phyloP scores from a whole-genome alignment of 2,329 filamentous ascomycete genomes.

The Boeremia lycopersici region DNA sequence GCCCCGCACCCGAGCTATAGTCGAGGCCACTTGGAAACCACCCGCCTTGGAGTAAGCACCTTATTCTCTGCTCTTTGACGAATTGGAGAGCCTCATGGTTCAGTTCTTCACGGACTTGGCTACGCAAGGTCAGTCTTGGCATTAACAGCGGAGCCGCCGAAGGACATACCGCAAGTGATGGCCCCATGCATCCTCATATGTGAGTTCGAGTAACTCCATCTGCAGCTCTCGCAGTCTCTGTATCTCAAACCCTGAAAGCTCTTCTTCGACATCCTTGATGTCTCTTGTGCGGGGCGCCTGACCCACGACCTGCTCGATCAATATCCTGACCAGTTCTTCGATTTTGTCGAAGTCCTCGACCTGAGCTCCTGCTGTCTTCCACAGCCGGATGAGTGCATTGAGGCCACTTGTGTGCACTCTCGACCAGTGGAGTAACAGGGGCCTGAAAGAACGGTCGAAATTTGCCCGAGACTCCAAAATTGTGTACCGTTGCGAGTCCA shows the following conservation, averaged over 20 bases:
- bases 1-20: constrained; percentile 56
- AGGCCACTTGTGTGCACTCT: constrained; percentile 83
- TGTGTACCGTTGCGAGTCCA: constrained; percentile 78
- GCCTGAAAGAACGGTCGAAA: constrained; percentile 85
- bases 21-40: constrained; percentile 75
- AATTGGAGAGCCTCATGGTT: constrained; percentile 92
- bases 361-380: constrained; percentile 87
- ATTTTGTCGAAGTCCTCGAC: constrained; percentile 92
- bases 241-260: constrained; percentile 83
- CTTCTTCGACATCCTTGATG: constrained; percentile 85
- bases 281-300: constrained; percentile 81
- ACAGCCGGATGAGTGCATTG: constrained; percentile 86
- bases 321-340: constrained; percentile 84
- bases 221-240: constrained; percentile 79
- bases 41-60: constrained; percentile 83
- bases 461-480: constrained; percentile 75
- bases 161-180: constrained; percentile 70
- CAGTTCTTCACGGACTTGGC: constrained; percentile 87
- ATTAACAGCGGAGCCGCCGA: background rate
- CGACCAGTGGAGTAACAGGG: constrained; percentile 90
- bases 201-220: constrained; percentile 88
- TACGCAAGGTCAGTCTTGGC: constrained; percentile 36
- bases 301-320: constrained; percentile 88
- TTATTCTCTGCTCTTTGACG: constrained; percentile 93
- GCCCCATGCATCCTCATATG: constrained; percentile 95